Conservation (phyloP, 2,329 filamentous ascomycete genomes). For the Alternaria sp. region DNA sequence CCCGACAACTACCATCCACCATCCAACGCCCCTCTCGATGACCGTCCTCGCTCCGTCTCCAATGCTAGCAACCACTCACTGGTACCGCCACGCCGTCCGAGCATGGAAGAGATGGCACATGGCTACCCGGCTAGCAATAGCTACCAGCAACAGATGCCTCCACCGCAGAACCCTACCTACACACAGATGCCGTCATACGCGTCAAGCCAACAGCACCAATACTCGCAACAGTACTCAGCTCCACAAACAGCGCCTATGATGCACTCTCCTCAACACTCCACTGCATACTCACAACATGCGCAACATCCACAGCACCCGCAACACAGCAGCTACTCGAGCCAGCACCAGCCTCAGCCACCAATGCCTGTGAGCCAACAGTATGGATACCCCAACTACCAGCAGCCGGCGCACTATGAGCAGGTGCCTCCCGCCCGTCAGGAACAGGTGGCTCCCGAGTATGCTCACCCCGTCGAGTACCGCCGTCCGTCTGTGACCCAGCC, state of each 20-base stretch:
- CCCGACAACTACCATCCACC: constrained; percentile 59
- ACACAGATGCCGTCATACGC: constrained; percentile 52
- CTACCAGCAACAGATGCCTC: constrained; percentile 52
- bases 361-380: constrained; percentile 54
- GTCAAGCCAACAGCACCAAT: constrained; percentile 45
- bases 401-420: constrained; percentile 50
- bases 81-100: constrained; percentile 53
- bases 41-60: constrained; percentile 69
- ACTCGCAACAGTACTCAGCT: constrained; percentile 45
- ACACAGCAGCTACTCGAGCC: constrained; percentile 44
- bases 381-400: constrained; percentile 51
- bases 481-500: constrained; percentile 51
- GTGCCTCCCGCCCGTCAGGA: constrained; percentile 49
- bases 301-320: constrained; percentile 41
- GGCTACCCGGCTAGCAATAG: constrained; percentile 48
- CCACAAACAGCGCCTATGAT: constrained; percentile 50
- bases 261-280: constrained; percentile 45
- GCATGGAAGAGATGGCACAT: constrained; percentile 56
- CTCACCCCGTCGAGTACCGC: constrained; percentile 51
- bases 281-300: constrained; percentile 43
- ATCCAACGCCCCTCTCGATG: constrained; percentile 49
- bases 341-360: constrained; percentile 25
- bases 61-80: constrained; percentile 61
- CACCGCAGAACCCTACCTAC: constrained; percentile 53
- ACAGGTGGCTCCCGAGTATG: constrained; percentile 49